Evolutionary conservation across 2,329 filamentous ascomycete genomes (phyloP).

Genomic region (Fusarium veterinarium): DNA sequence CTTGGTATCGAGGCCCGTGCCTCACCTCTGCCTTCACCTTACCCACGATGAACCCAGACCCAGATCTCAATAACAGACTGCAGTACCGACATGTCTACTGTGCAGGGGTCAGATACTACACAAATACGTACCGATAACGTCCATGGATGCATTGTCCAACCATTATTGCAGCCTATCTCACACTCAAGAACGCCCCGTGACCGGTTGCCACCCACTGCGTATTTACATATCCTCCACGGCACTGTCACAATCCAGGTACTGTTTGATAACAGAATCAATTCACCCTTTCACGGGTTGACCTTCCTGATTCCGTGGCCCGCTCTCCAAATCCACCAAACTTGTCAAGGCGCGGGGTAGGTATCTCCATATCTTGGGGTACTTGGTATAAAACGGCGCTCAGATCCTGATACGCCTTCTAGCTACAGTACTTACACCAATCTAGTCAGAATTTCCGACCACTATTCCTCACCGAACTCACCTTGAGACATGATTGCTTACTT

Average conservation of each 20-base stretch:
- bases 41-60: slow-evolving; percentile 4
- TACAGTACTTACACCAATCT: slow-evolving; percentile 16
- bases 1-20: background rate
- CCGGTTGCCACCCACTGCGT: background rate
- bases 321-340: slow-evolving; percentile 13
- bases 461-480: slow-evolving; percentile 25
- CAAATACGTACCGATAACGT: slow-evolving; percentile 13
- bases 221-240: background rate
- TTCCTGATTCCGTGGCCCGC: slow-evolving; percentile 27
- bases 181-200: background rate
- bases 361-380: slow-evolving; percentile 20
- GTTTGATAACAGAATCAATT: background rate
- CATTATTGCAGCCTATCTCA: background rate
- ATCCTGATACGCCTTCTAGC: slow-evolving; percentile 17
- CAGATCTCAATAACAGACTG: slow-evolving; percentile 27
- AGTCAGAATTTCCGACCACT: slow-evolving; percentile 12
- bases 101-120: background rate
- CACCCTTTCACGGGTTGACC: slow-evolving; percentile 21
- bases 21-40: background rate
- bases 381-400: background rate
- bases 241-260: background rate
- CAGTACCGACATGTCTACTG: slow-evolving; percentile 15
- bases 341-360: slow-evolving; percentile 25
- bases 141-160: slow-evolving; percentile 13
- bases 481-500: slow-evolving; percentile 5